Percentiles rank a stretch among this genome's conserved stretches.
phyloP scores from a whole-genome alignment of 345 rosid species.

The Murraya paniculata region DNA sequence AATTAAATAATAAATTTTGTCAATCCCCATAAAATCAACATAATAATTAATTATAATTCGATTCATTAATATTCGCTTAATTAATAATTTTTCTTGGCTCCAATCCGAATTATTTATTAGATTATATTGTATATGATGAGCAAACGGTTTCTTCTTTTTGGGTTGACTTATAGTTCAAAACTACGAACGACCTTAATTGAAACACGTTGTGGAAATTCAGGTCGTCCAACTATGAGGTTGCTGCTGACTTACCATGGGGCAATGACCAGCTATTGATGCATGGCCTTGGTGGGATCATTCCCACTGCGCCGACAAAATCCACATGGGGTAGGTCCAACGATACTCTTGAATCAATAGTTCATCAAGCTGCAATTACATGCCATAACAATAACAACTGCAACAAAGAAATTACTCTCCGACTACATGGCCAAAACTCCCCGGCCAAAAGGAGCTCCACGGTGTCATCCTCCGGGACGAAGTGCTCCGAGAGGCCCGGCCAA shows the following conservation, averaged over 20 bases:
- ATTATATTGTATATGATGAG: too few relatives aligned
- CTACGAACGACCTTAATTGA: too few relatives aligned
- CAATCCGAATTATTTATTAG: too few relatives aligned
- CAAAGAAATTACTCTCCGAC: neutral
- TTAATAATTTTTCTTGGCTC: too few relatives aligned
- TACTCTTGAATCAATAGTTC: slow-evolving; percentile 53
- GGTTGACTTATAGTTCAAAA: too few relatives aligned
- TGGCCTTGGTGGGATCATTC: slow-evolving; percentile 36
- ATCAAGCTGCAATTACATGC: slow-evolving; percentile 30
- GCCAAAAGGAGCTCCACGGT: neutral
- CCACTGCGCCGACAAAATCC: slow-evolving; percentile 24
- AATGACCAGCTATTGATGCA: slow-evolving; percentile 48
- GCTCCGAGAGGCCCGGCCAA: neutral
- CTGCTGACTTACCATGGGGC: slow-evolving; percentile 52
- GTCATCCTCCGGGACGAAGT: slow-evolving; percentile 8
- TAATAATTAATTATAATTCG: too few relatives aligned
- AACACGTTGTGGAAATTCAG: too few relatives aligned
- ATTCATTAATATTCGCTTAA: too few relatives aligned
- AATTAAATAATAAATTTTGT: too few relatives aligned
- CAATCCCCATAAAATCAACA: too few relatives aligned
- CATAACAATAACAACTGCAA: neutral
- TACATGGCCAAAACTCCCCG: neutral
- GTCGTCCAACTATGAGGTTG: slow-evolving; percentile 16
- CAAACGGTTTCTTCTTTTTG: too few relatives aligned
- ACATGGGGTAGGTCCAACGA: slow-evolving; percentile 34